Evolutionary conservation across 495 filamentous ascomycete genomes (phyloP).

Genomic region (Collariella sp.): DNA sequence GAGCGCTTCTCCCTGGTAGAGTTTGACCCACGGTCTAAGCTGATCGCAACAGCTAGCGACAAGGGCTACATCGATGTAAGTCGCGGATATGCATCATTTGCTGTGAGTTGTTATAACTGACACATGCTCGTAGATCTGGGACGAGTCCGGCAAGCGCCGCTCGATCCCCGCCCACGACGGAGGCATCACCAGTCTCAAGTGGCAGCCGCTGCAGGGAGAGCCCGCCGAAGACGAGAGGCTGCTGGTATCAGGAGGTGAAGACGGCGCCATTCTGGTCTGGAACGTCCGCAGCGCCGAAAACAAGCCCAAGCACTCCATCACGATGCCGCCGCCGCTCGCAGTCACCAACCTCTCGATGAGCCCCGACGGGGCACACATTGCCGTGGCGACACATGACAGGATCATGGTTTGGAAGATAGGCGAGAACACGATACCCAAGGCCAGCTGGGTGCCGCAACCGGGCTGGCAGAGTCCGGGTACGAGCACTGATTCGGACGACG

Average conservation of each 20-base stretch:
- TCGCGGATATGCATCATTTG: neutral
- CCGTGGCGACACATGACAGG: constrained; percentile 55
- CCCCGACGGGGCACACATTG: constrained; percentile 62
- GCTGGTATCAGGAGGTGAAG: constrained; percentile 46
- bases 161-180: constrained; percentile 44
- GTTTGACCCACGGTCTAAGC: constrained; percentile 37
- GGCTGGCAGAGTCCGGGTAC: constrained; percentile 45
- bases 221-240: constrained; percentile 38
- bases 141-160: constrained; percentile 34
- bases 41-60: constrained; percentile 43
- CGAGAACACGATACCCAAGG: constrained; percentile 54
- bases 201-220: constrained; percentile 40
- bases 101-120: neutral
- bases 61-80: constrained; percentile 46
- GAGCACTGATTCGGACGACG: constrained; percentile 37
- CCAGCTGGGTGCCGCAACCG: constrained; percentile 46
- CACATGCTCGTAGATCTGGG: constrained; percentile 37
- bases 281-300: constrained; percentile 48
- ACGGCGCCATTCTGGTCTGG: constrained; percentile 64
- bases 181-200: constrained; percentile 39
- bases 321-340: constrained; percentile 41
- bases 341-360: constrained; percentile 59
- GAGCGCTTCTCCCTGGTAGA: constrained; percentile 40
- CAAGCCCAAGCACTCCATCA: constrained; percentile 50
- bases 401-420: constrained; percentile 67